Evolutionary conservation across 2,329 filamentous ascomycete genomes (phyloP), one percentile per base, ranked within the genome.

Genomic region (Colletotrichum sp.): DNA sequence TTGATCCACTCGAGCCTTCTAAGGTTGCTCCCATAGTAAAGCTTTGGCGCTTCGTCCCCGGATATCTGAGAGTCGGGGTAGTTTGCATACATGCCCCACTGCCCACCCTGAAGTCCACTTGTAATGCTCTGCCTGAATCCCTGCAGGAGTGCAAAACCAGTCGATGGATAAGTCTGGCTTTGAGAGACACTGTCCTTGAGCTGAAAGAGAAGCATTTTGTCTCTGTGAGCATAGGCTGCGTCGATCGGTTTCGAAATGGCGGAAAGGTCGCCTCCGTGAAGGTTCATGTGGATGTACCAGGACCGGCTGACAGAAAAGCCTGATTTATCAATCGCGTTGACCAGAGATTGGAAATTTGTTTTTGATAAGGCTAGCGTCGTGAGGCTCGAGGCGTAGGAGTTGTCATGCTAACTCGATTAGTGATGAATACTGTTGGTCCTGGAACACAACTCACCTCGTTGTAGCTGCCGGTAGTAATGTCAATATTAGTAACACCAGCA

Each of bases 41-140:
- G 79, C 75, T 85, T 80, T 76, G 88, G 85, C 5, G 89, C 89
- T 28, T 83, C 83, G 5, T 83, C 83, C 18, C 85, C 82, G 78
- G 84, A 83, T 70, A 90, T 82, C 52, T 82, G 84, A 1, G 88
- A 85, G 78, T 91, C 89, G 4, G 88, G 86, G 65, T 91, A 91
- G 82, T 90, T 91, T 77, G 88, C 83, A 76, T 90, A 91, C 76
- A 87, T 87, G 32, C 87, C 88, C 81, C 87, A 89, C 8, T 82
- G 78, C 2, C 81, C 82, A 43, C 83, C 78, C 6, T 81, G 79
- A 79, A 86, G 81, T 9, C 79, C 79, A 5, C 82, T 79, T 52
- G 80, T 83, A 67, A 87, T 81, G 16, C 81, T 83, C 21, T 84
- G 80, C 71, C 86, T 84, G 77, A 88, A 84, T 60, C 85, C 85